phyloP scores from a whole-genome alignment of 2,329 filamentous ascomycete genomes.

The Taxawa tesnikishii region DNA sequence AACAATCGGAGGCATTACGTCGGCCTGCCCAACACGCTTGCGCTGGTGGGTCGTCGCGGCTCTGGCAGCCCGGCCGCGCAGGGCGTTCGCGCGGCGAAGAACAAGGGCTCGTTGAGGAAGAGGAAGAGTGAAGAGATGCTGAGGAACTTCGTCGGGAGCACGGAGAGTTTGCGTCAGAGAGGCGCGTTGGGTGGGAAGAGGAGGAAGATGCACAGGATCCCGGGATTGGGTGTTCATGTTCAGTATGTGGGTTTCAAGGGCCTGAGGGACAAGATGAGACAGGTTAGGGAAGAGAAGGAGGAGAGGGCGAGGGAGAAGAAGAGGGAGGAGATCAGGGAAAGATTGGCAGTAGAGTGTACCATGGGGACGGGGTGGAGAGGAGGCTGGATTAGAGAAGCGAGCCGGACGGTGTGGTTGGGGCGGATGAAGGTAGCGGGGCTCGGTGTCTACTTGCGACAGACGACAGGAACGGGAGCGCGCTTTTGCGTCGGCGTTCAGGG shows the following conservation, averaged over 20 bases:
- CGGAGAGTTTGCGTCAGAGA: conserved; percentile 6
- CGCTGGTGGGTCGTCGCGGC: conserved; percentile 17
- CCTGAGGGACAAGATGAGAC: conserved; percentile 34
- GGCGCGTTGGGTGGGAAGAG: conserved; percentile 4
- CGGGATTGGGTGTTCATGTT: conserved; percentile 27
- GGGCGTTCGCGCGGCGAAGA: background rate
- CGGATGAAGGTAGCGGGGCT: too few species aligned
- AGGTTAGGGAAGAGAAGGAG: conserved; percentile 28
- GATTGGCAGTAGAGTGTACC: conserved; percentile 28
- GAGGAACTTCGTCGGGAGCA: conserved; percentile 5
- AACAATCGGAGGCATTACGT: conserved; percentile 29
- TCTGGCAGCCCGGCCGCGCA: conserved; percentile 6
- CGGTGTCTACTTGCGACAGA: too few species aligned
- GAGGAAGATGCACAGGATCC: conserved; percentile 5
- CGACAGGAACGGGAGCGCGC: too few species aligned
- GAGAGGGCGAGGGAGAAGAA: conserved; percentile 38
- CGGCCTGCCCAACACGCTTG: conserved; percentile 15
- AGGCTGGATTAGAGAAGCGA: background rate
- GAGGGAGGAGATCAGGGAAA: conserved; percentile 40
- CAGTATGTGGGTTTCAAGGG: conserved; percentile 39
- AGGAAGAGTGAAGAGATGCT: conserved; percentile 12
- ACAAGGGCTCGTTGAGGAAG: background rate
- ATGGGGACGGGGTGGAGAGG: conserved; percentile 1
- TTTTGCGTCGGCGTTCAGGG: too few species aligned
- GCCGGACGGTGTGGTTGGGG: background rate